Conservation (phyloP, 1,139 yeast species). For the Diutina mesorugosa region DNA sequence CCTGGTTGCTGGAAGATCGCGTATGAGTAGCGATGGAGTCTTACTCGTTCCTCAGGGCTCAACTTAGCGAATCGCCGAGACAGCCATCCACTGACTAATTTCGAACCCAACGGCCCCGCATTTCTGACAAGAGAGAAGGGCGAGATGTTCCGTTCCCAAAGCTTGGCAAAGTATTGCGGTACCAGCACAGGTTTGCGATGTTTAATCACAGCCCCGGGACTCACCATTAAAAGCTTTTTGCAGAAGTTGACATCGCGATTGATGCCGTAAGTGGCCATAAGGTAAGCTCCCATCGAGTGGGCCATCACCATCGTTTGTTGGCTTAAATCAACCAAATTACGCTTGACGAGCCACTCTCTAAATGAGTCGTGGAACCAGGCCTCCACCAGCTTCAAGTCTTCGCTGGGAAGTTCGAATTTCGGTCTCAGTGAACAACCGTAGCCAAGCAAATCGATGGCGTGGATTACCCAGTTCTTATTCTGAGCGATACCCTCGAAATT, state of each 20-base stretch:
- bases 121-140: constrained; percentile 57
- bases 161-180: constrained; percentile 49
- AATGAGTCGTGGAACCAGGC: constrained; percentile 41
- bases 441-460: constrained; percentile 64
- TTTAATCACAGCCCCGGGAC: constrained; percentile 54
- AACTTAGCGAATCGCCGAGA: constrained; percentile 48
- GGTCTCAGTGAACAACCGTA: constrained; percentile 68
- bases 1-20: constrained; percentile 61
- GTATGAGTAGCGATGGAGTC: constrained; percentile 54
- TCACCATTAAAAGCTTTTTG: constrained; percentile 34
- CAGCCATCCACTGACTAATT: constrained; percentile 70
- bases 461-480: constrained; percentile 45
- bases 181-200: constrained; percentile 30
- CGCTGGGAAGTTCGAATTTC: constrained; percentile 10
- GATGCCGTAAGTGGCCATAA: constrained; percentile 36
- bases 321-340: constrained; percentile 15
- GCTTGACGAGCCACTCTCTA: constrained; percentile 26
- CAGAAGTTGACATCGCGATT: constrained; percentile 28
- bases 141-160: constrained; percentile 63
- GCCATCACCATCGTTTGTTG: constrained; percentile 34
- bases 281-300: constrained; percentile 55
- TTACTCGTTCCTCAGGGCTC: constrained; percentile 17
- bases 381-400: constrained; percentile 27
- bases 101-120: constrained; percentile 56
- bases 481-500: constrained; percentile 33